Evolutionary conservation across 2,329 filamentous ascomycete species (phyloP), one percentile per base, ranked within the genome.

Genomic region (Knoxdaviesia proteae): DNA sequence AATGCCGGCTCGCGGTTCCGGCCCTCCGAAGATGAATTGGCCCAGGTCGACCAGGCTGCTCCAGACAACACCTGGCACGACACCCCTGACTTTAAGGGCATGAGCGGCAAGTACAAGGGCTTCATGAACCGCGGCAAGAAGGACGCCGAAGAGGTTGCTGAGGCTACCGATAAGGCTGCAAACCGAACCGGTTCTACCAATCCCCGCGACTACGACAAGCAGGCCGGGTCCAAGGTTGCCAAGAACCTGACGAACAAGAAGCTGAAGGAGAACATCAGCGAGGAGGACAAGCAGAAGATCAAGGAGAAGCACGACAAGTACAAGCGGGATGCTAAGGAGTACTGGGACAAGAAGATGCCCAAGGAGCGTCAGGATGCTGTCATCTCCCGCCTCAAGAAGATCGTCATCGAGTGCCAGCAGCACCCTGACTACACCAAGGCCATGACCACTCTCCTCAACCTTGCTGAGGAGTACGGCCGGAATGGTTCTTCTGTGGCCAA

Each of bases 1-100:
- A 88, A 82, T 53, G 80, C 80, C 6, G 84, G 87, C 44, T 66
- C 67, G 52, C 74, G 66, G 51, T 70, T 94, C 41, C 80, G 80
- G 42, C 90, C 90, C 3, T 74, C 71, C 1, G 74, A 92, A 45
- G 82, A 94, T 0, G 65, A 80, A 47, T 69, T 96, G 20, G 56
- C 64, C 6, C 77, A 86, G 52, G 75, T 96, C 34, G 88, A 96
- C 50, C 57, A 66, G n/a, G 75, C 90, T 2, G 90, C 90, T 2
- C 74, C 81, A 11, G 87, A 94, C 53, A 90, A 96, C 61, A 81
- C 78, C 10, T 98, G 90, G 90, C 84, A 94, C 53, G 86, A 94
- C 45, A 71, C 74, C 38, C 87, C 87, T 3, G 68, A 90, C 48
- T 54, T 93, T 40, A 80, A 76, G 49, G 78, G 72, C 57, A 72